Evolutionary conservation across 768 basidiomycete genomes (phyloP), one percentile per base, ranked within the genome.

Genomic region (Lentinula raphanica): DNA sequence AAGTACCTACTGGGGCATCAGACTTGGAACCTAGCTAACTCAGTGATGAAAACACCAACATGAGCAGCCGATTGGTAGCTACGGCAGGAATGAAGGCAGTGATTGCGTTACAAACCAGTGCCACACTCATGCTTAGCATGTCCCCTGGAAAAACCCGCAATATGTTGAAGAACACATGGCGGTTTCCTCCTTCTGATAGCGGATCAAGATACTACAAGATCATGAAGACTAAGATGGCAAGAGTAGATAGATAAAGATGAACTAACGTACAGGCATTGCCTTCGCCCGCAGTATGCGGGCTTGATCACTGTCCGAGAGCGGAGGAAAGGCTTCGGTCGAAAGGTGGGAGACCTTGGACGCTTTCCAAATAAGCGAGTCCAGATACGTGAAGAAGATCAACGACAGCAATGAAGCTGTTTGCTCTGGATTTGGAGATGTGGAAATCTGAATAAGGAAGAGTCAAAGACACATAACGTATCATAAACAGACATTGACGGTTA

Each of bases 1-100:
- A 91, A 69, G 63, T 88, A 84, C 31, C 80, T 85, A 54, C 70
- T 35, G 60, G 70, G 67, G 17, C 25, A 31, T 49, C 35, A 40
- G 25, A 54, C 46, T 32, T 15, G 11, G 3, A 25, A 17, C 3
- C 42, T 23, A 56, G 54, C 8, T 28, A 27, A 15, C n/a, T 19
- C 15, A n/a, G 23, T 31, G 28, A 44, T n/a, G 29, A 31, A 50
- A 36, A 21, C 32, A 25, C 50, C 13, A 38, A 79, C 76, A 62
- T 59, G 21, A 79, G 70, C 23, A 59, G 39, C 54, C 55, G 45
- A 31, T 62, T 53, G 42, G 59, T 36, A 27, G 48, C 28, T 25
- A 39, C 36, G 6, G 45, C 17, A 25, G 46, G 40, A 44, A 35
- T 17, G 39, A 54, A 32, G 27, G 39, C 19, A 45, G 50, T 15